Base-by-base conservation (phyloP, 495 filamentous ascomycete genomes). In the Penicillium fimorum region DNA sequence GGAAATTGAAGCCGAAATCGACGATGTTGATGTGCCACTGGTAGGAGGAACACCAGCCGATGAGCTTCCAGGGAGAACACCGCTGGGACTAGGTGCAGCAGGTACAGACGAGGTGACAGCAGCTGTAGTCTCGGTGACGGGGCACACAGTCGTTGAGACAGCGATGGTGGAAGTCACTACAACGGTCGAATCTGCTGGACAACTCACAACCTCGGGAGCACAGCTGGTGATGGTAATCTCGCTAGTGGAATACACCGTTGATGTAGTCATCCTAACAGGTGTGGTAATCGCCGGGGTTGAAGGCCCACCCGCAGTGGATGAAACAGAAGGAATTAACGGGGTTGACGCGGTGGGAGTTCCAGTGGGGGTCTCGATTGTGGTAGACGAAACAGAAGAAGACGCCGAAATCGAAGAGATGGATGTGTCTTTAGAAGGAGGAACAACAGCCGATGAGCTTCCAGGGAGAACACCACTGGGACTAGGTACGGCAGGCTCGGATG, bases 111-210 rank as follows among this genome's bases (percentile, higher is more conserved):
- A 41, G 27, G 30, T 47, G 35, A 35, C 53, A 11, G 58, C 53
- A 32, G 61, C 57, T 29, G 67, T 61, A 27, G 69, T 73, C 45
- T 70, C 69, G 10, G 75, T 69, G 42, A 83, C 79, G 32, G 85
- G 82, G 64, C 79, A 81, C 48, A 85, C 68, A 45, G 85, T 87
- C 17, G 84, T 87, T 30, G 77, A 82, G 58, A 85, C 57, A n/a
- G 82, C 66, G 60, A 85, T 75, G 22, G 80, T 76, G 13, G 79
- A 76, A 32, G 83, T 84, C 25, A 79, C 75, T 2, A 83, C 77
- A 25, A 71, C 74, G 57, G 73, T 81, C 50, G 68, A 83, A 22
- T 66, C 56, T 37, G 65, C 80, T 5, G 84, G 84, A 72, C 85
- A 88, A 63, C 83, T 67, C 50, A 79, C 82, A n/a, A 87, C 79